Conservation (phyloP, 331 rosid species). For the Erythrophleum ivorense region DNA sequence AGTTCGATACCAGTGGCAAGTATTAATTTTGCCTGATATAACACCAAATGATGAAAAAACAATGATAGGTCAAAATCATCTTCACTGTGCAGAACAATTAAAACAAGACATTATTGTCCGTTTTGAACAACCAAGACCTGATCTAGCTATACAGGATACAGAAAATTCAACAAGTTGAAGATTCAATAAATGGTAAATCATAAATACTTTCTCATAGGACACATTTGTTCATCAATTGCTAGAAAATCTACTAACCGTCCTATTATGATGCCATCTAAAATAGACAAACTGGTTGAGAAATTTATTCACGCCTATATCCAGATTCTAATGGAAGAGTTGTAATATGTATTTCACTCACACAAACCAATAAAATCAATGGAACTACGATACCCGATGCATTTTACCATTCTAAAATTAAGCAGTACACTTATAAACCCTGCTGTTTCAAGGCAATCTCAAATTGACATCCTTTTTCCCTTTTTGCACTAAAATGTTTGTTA, state of each 20-base stretch:
- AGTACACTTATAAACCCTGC: background rate
- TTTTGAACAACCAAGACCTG: background rate
- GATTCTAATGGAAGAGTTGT: background rate
- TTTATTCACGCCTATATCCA: background rate
- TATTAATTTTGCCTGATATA: constrained; percentile 49
- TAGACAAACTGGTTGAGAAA: background rate
- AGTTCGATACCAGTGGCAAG: constrained; percentile 32
- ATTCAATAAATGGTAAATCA: background rate
- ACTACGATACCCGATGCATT: background rate
- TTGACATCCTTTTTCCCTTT: background rate
- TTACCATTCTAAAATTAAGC: background rate
- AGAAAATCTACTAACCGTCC: background rate
- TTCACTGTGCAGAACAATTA: constrained; percentile 5
- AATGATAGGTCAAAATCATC: constrained; percentile 2
- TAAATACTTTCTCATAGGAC: background rate
- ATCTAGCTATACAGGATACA: constrained; percentile 1
- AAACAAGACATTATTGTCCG: background rate
- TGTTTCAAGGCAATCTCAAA: constrained; percentile 1
- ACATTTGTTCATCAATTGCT: background rate
- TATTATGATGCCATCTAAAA: background rate
- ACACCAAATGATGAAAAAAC: constrained; percentile 38
- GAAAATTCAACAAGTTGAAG: constrained; percentile 16
- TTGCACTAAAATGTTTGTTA: background rate
- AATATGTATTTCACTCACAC: background rate
- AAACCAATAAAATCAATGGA: background rate